Conservation (phyloP, 805 yeast species). For the Spathaspora girioi region DNA sequence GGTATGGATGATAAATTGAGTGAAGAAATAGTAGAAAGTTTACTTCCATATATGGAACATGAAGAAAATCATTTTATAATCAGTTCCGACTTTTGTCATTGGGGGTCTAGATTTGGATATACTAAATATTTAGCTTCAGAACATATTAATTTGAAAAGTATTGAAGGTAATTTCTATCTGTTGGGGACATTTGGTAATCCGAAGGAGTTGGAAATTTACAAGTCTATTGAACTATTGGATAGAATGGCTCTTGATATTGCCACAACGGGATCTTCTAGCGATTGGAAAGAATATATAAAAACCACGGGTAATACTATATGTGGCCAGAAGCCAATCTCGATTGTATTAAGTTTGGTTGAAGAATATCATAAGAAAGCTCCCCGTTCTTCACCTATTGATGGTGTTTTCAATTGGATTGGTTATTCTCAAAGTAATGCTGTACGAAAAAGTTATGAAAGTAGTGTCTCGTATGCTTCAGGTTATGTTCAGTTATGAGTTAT, state of each 20-base stretch:
- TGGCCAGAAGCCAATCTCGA: slow-evolving; percentile 79
- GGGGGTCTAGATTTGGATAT: slow-evolving; percentile 56
- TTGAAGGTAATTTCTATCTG: slow-evolving; percentile 12
- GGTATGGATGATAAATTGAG: slow-evolving; percentile 48
- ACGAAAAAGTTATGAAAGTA: slow-evolving; percentile 49
- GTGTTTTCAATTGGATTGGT: slow-evolving; percentile 62
- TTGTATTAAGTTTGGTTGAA: slow-evolving; percentile 57
- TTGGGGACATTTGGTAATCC: slow-evolving; percentile 7
- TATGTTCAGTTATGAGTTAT: slow-evolving; percentile 31
- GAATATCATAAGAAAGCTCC: slow-evolving; percentile 9
- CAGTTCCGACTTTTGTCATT: slow-evolving; percentile 93
- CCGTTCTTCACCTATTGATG: not conserved
- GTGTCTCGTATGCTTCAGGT: slow-evolving; percentile 92
- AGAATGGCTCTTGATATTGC: slow-evolving; percentile 63
- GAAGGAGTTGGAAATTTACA: slow-evolving; percentile 49
- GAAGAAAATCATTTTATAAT: slow-evolving; percentile 66
- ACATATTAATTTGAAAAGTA: slow-evolving; percentile 13
- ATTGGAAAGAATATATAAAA: slow-evolving; percentile 66
- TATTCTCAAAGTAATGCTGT: slow-evolving; percentile 75
- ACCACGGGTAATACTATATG: slow-evolving; percentile 86
- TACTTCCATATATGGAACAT: slow-evolving; percentile 53
- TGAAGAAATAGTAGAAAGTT: slow-evolving; percentile 39
- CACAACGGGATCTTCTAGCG: slow-evolving; percentile 48
- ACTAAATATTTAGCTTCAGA: slow-evolving; percentile 30
- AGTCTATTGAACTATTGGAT: slow-evolving; percentile 75